These are phyloP conservation scores for Kodamaea kakaduensis DNA, from an alignment of 805 yeast species.

Conservation along the genomic window DNA sequence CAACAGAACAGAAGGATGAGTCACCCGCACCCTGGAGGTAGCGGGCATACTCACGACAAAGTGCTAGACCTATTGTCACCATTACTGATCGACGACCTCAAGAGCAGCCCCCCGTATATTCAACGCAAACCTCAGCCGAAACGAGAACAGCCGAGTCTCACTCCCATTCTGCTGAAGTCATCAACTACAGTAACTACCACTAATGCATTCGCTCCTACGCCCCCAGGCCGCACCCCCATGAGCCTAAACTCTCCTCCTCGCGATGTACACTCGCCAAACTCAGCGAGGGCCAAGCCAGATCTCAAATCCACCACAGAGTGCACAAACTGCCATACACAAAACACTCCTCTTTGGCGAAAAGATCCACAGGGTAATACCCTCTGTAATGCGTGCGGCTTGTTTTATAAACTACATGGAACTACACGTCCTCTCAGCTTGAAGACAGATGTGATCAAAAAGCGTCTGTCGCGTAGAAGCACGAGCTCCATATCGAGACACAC, in stretches of 20 bases:
- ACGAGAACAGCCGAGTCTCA: conserved; percentile 4
- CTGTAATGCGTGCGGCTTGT: conserved; percentile 63
- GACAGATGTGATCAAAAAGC: conserved; percentile 55
- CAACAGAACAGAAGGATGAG: conserved; percentile 17
- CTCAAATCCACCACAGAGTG: conserved; percentile 40
- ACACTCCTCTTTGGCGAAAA: conserved; percentile 61
- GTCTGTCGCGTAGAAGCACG: conserved; percentile 41
- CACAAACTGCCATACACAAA: conserved; percentile 53
- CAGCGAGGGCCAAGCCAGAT: background rate
- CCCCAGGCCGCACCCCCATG: conserved; percentile 6
- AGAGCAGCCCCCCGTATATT: conserved; percentile 16
- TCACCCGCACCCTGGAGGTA: conserved; percentile 1
- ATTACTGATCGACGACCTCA: conserved; percentile 34
- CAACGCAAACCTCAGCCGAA: background rate
- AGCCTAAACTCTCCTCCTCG: conserved; percentile 7
- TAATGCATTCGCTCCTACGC: conserved; percentile 1
- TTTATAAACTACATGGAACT: conserved; percentile 58
- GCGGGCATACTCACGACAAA: conserved; percentile 15
- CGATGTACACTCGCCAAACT: conserved; percentile 1
- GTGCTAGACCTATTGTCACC: conserved; percentile 40
- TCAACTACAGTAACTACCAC: conserved; percentile 5
- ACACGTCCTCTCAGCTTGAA: conserved; percentile 56
- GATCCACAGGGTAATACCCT: conserved; percentile 57
- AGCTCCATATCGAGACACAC: conserved; percentile 7
- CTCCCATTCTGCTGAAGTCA: too few species aligned